Conservation (phyloP, 305 asterid species). For the Euphrasia arctica region DNA sequence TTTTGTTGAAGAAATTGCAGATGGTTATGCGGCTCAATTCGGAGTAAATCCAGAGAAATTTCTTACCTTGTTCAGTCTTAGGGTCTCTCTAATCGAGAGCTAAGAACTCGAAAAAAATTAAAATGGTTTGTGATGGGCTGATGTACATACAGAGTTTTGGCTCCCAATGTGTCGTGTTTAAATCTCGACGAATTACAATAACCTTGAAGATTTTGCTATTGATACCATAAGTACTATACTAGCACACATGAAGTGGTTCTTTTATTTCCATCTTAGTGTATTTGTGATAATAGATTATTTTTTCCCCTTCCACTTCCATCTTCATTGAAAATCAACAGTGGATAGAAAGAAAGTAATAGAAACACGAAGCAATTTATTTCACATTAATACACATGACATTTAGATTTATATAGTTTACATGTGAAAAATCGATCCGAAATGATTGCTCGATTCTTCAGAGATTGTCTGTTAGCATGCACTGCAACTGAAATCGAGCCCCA, state of each 20-base stretch:
- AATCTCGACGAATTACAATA: not conserved
- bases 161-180: not conserved
- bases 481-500: too few species aligned
- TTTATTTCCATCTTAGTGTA: too few species aligned
- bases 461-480: too few species aligned
- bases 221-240: constrained; percentile 2
- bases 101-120: constrained; percentile 27
- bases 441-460: too few species aligned
- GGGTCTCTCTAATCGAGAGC: constrained; percentile 29
- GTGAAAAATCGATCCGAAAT: too few species aligned
- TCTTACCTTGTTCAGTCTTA: constrained; percentile 19
- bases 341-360: too few species aligned
- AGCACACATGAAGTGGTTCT: not conserved
- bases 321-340: too few species aligned
- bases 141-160: constrained; percentile 44
- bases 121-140: constrained; percentile 31
- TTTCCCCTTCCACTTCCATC: too few species aligned
- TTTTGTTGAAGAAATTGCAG: constrained; percentile 26
- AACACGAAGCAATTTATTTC: too few species aligned
- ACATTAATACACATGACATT: too few species aligned
- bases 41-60: constrained; percentile 28
- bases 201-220: constrained; percentile 22
- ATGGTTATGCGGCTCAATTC: constrained; percentile 18
- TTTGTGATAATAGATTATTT: too few species aligned
- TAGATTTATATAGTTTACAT: too few species aligned